These are phyloP conservation scores for Mariannaea elegans DNA, from an alignment of 2,329 filamentous ascomycete genomes.

Conservation along the genomic window DNA sequence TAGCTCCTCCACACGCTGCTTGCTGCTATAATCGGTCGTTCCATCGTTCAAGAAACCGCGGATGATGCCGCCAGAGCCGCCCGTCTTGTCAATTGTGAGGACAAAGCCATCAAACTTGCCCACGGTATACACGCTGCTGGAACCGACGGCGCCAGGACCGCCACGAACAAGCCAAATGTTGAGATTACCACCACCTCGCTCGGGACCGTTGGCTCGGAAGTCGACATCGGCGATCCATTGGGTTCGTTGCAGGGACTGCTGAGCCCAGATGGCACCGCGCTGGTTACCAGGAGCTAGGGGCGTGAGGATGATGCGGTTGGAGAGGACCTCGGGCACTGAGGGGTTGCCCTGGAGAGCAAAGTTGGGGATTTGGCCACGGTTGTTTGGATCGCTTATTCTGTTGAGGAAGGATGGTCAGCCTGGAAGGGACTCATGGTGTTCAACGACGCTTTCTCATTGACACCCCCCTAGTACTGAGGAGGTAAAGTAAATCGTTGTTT, in stretches of 20 bases:
- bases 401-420: conserved; percentile 23
- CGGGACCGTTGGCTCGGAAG: conserved; percentile 87
- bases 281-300: conserved; percentile 87
- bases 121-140: conserved; percentile 84
- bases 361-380: conserved; percentile 58
- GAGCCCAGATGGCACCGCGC: conserved; percentile 84
- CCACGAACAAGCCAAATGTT: conserved; percentile 90
- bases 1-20: conserved; percentile 81
- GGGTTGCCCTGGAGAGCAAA: conserved; percentile 66
- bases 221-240: conserved; percentile 86
- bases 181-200: conserved; percentile 86
- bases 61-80: conserved; percentile 79
- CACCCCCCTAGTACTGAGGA: no score
- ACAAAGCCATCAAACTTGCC: conserved; percentile 90
- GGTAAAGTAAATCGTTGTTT: no score
- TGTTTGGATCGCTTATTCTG: conserved; percentile 72
- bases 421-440: background rate
- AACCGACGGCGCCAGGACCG: conserved; percentile 70
- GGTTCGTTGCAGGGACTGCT: conserved; percentile 66
- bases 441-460: no score
- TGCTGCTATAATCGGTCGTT: conserved; percentile 77
- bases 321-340: conserved; percentile 71
- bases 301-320: conserved; percentile 91
- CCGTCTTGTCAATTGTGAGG: conserved; percentile 85
- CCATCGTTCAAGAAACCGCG: conserved; percentile 96